Evolutionary conservation across 257 asterid species (phyloP).

Genomic region (Misopates orontium): DNA sequence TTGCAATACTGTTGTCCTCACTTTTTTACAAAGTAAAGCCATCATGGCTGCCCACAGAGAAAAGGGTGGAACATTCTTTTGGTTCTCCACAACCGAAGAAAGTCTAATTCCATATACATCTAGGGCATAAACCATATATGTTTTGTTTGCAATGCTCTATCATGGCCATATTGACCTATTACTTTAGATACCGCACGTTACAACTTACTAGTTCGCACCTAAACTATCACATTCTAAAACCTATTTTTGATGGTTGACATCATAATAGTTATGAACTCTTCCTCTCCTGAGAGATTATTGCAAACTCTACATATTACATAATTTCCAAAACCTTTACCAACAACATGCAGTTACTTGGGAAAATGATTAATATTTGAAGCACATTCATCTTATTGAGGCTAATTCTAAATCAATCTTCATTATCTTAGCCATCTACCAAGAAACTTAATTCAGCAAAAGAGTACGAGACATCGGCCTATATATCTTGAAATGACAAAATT

Average conservation of each 20-base stretch:
- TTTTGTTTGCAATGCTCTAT: no score
- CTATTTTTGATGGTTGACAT: neutral
- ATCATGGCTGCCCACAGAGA: no score
- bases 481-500: neutral
- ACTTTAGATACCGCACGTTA: neutral
- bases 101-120: no score
- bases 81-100: no score
- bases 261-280: neutral
- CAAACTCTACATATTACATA: neutral
- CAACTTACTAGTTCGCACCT: neutral
- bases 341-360: neutral
- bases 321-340: neutral
- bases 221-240: constrained; percentile 1
- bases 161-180: neutral
- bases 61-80: no score
- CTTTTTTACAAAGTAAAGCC: no score
- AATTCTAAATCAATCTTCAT: neutral
- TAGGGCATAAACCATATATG: no score
- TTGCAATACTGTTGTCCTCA: no score
- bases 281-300: neutral
- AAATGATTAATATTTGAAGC: neutral
- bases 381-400: neutral
- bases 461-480: neutral
- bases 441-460: constrained; percentile 1
- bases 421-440: neutral